phyloP scores from a whole-genome alignment of 306 rosid genomes.

The Abrus precatorius region DNA sequence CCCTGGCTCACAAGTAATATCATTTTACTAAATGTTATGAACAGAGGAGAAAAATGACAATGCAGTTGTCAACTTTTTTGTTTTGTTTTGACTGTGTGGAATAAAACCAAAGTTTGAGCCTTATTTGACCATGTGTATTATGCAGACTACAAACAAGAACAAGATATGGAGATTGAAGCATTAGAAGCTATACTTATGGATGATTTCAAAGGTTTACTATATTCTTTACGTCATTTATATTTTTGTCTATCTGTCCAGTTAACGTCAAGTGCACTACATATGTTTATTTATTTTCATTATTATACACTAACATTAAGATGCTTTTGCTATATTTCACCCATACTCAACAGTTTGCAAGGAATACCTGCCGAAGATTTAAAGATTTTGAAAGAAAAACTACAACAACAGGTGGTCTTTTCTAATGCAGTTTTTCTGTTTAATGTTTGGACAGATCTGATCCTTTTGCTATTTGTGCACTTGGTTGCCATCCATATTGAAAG shows the following conservation, averaged over 20 bases:
- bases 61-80: no score
- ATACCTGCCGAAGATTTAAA: constrained; percentile 71
- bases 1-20: no score
- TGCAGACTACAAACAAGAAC: constrained; percentile 83
- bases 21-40: no score
- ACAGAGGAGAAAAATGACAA: no score
- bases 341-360: constrained; percentile 77
- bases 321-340: constrained; percentile 34
- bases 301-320: constrained; percentile 39
- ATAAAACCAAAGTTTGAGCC: no score
- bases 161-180: constrained; percentile 98
- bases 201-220: constrained; percentile 80
- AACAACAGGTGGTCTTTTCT: constrained; percentile 74
- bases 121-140: not conserved
- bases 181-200: constrained; percentile 98
- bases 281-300: constrained; percentile 34
- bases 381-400: constrained; percentile 84
- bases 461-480: constrained; percentile 41
- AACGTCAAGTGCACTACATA: not conserved
- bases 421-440: constrained; percentile 35
- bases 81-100: no score
- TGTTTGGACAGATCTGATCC: constrained; percentile 33
- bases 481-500: constrained; percentile 15
- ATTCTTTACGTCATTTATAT: constrained; percentile 20
- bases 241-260: constrained; percentile 31